Conservation (phyloP, 1,284 basidiomycete species). For the Malassezia pachydermatis region DNA sequence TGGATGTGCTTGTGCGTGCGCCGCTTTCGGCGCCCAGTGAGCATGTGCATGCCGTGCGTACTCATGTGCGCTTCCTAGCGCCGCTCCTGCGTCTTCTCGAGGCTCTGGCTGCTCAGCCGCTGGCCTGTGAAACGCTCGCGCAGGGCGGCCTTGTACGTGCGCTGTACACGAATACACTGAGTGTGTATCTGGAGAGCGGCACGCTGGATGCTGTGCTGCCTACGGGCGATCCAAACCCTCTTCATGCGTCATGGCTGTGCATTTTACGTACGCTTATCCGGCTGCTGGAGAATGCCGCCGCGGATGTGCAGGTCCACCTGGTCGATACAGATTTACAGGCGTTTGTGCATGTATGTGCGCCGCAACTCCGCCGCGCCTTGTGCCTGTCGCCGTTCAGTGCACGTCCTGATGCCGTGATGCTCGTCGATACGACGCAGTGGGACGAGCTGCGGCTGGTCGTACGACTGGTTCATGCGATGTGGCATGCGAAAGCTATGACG, state of each 20-base stretch:
- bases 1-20: not conserved
- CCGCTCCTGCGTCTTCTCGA: slow-evolving; percentile 73
- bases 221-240: slow-evolving; percentile 62
- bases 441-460: slow-evolving; percentile 26
- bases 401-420: not conserved
- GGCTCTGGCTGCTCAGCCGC: slow-evolving; percentile 64
- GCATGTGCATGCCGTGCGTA: not conserved
- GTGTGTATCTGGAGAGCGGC: slow-evolving; percentile 63
- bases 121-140: slow-evolving; percentile 72
- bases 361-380: slow-evolving; percentile 65
- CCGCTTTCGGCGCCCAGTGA: slow-evolving; percentile 2
- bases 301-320: slow-evolving; percentile 56
- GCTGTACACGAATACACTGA: slow-evolving; percentile 72
- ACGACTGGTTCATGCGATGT: slow-evolving; percentile 27
- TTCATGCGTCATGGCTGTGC: slow-evolving; percentile 69
- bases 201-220: slow-evolving; percentile 60
- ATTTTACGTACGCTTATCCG: slow-evolving; percentile 72
- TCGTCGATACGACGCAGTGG: slow-evolving; percentile 26
- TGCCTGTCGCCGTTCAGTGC: slow-evolving; percentile 58
- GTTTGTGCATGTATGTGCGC: slow-evolving; percentile 70
- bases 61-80: slow-evolving; percentile 13
- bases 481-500: slow-evolving; percentile 20
- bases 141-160: slow-evolving; percentile 70
- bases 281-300: slow-evolving; percentile 54
- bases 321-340: slow-evolving; percentile 75